Evolutionary conservation across 2,329 filamentous ascomycete species (phyloP).

Genomic region (Penicillium sp.): DNA sequence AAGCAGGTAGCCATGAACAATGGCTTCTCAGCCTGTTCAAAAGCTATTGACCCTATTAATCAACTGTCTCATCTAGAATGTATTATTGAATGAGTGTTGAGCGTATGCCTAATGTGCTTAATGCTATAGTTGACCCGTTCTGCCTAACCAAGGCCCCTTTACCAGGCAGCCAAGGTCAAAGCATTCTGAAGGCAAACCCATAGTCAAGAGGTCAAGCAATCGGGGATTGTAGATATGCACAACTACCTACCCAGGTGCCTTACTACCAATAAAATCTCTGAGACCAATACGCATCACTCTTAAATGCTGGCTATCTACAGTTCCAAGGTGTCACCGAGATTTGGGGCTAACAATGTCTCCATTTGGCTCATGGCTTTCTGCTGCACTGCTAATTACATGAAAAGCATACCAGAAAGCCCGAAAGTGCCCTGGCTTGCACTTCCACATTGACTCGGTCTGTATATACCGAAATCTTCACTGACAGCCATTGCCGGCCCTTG

Average conservation of each 20-base stretch:
- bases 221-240: too few relatives aligned
- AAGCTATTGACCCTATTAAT: background rate
- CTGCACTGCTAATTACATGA: slow-evolving; percentile 14
- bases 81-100: background rate
- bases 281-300: background rate
- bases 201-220: background rate
- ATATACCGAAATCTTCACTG: slow-evolving; percentile 8
- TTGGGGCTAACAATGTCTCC: slow-evolving; percentile 11
- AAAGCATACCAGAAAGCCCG: slow-evolving; percentile 1
- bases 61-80: background rate
- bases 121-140: background rate
- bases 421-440: background rate
- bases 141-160: background rate
- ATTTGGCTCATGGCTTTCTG: slow-evolving; percentile 9
- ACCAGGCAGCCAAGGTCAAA: background rate
- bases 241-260: too few relatives aligned
- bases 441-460: slow-evolving; percentile 4
- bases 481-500: slow-evolving; percentile 5
- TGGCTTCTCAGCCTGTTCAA: background rate
- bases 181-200: background rate
- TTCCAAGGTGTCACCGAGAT: background rate
- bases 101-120: background rate
- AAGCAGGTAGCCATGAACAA: background rate
- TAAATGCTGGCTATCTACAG: background rate
- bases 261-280: background rate